These are phyloP conservation scores for Agroathelia rolfsii DNA, from an alignment of 1,284 basidiomycete genomes.

Conservation along the genomic window DNA sequence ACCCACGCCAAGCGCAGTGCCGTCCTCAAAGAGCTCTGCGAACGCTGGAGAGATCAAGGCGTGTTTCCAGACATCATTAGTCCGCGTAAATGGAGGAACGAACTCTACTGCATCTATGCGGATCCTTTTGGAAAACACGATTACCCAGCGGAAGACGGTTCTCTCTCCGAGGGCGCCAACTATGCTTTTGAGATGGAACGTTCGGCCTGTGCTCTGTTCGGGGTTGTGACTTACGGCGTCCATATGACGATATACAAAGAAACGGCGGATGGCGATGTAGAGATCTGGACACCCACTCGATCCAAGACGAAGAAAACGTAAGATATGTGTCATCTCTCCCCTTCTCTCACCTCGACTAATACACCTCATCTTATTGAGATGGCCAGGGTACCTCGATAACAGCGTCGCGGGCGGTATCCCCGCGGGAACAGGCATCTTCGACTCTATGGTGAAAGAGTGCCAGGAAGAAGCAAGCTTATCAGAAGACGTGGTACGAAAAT, in stretches of 20 bases:
- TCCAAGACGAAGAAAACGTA: conserved; percentile 83
- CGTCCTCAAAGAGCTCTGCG: conserved; percentile 52
- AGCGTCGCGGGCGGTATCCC: conserved; percentile 73
- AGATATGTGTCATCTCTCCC: conserved; percentile 18
- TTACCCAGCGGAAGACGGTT: conserved; percentile 19
- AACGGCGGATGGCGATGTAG: conserved; percentile 30
- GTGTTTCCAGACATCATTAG: conserved; percentile 56
- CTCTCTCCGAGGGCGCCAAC: conserved; percentile 31
- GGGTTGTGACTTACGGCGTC: conserved; percentile 82
- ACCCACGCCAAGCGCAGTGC: conserved; percentile 46
- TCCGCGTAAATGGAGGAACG: conserved; percentile 71
- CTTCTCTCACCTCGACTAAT: background rate
- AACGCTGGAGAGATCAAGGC: conserved; percentile 58
- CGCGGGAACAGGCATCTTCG: conserved; percentile 64
- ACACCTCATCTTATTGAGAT: conserved; percentile 31
- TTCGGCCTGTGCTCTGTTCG: conserved; percentile 81
- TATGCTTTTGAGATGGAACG: conserved; percentile 85
- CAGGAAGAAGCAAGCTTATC: conserved; percentile 84
- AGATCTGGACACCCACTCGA: conserved; percentile 83
- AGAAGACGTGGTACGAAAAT: conserved; percentile 45
- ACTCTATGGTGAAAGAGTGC: conserved; percentile 84
- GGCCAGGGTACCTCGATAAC: conserved; percentile 72
- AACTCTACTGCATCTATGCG: conserved; percentile 76
- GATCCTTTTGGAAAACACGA: conserved; percentile 54
- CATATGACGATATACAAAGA: conserved; percentile 70